These are phyloP conservation scores for Xylaria multiplex DNA, from an alignment of 2,329 filamentous ascomycete species.

Conservation along the genomic window DNA sequence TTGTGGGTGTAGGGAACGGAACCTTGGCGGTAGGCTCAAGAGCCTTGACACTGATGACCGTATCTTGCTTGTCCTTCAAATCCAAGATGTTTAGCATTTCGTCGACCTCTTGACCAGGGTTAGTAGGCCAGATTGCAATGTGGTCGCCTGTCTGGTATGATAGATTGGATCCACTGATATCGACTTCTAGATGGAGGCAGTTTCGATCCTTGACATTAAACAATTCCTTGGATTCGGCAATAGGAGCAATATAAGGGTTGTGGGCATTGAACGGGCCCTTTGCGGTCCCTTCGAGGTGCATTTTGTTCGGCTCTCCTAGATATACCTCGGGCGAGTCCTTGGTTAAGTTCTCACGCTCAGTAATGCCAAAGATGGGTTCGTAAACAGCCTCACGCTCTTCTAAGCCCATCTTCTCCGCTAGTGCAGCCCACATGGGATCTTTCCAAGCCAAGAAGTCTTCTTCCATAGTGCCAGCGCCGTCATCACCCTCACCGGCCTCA, in stretches of 20 bases:
- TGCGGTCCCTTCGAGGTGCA: conserved; percentile 84
- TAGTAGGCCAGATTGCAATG: conserved; percentile 96
- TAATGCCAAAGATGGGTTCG: conserved; percentile 88
- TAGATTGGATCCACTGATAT: conserved; percentile 88
- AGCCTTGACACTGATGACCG: conserved; percentile 87
- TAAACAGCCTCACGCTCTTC: conserved; percentile 97
- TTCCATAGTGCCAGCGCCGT: conserved; percentile 98
- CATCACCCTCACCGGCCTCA: conserved; percentile 91
- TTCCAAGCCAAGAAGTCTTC: conserved; percentile 99
- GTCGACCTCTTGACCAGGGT: conserved; percentile 91
- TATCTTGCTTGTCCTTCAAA: conserved; percentile 78
- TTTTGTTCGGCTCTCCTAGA: conserved; percentile 94
- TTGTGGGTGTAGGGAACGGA: conserved; percentile 96
- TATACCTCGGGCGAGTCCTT: conserved; percentile 85
- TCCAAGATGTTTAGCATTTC: conserved; percentile 84
- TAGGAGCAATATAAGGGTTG: conserved; percentile 96
- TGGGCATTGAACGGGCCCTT: conserved; percentile 95
- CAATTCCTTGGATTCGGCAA: conserved; percentile 87
- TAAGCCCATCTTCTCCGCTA: conserved; percentile 83
- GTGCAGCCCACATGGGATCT: conserved; percentile 95
- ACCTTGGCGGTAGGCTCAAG: conserved; percentile 96
- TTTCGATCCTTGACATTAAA: conserved; percentile 92
- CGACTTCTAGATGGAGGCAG: conserved; percentile 95
- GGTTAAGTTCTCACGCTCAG: conserved; percentile 77
- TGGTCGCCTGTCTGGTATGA: conserved; percentile 97